Evolutionary conservation across 352 stramenopile genomes (phyloP).

Genomic region (Phytophthora lateralis): DNA sequence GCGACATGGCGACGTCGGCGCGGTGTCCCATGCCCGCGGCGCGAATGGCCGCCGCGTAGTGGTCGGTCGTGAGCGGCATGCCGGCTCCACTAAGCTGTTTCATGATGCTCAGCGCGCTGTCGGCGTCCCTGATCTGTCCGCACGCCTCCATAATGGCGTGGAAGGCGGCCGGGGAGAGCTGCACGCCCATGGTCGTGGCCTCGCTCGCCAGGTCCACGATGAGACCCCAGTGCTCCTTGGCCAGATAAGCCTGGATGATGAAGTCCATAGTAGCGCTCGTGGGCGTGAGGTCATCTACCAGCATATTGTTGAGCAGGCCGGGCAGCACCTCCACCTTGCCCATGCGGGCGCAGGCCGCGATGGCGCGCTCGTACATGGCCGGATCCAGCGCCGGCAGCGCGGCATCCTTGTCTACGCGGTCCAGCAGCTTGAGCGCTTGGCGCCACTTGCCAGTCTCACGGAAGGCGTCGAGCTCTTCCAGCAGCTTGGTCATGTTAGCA

Average conservation of each 20-base stretch:
- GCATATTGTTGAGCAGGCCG: conserved; percentile 79
- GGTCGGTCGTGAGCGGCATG: conserved; percentile 33
- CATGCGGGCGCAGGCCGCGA: conserved; percentile 78
- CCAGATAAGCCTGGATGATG: conserved; percentile 80
- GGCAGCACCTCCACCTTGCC: conserved; percentile 81
- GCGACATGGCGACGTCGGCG: conserved; percentile 52
- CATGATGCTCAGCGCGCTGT: conserved; percentile 56
- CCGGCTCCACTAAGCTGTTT: conserved; percentile 39
- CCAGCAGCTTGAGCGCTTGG: conserved; percentile 74
- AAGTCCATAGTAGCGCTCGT: conserved; percentile 79
- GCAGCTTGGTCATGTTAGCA: conserved; percentile 28
- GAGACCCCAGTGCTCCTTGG: conserved; percentile 64
- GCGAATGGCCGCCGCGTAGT: conserved; percentile 70
- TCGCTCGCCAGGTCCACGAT: conserved; percentile 59
- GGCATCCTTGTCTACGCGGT: conserved; percentile 65
- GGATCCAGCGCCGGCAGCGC: conserved; percentile 58
- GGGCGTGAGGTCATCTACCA: conserved; percentile 64
- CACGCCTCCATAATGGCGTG: conserved; percentile 77
- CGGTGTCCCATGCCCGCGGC: conserved; percentile 66
- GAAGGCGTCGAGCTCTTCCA: conserved; percentile 53
- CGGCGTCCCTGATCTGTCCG: conserved; percentile 59
- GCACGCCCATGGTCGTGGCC: conserved; percentile 47
- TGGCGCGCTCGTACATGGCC: conserved; percentile 82
- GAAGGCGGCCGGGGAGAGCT: conserved; percentile 73
- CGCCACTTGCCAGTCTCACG: conserved; percentile 75